Evolutionary conservation across 768 basidiomycete genomes (phyloP).

Genomic region (Asterophora parasitica): DNA sequence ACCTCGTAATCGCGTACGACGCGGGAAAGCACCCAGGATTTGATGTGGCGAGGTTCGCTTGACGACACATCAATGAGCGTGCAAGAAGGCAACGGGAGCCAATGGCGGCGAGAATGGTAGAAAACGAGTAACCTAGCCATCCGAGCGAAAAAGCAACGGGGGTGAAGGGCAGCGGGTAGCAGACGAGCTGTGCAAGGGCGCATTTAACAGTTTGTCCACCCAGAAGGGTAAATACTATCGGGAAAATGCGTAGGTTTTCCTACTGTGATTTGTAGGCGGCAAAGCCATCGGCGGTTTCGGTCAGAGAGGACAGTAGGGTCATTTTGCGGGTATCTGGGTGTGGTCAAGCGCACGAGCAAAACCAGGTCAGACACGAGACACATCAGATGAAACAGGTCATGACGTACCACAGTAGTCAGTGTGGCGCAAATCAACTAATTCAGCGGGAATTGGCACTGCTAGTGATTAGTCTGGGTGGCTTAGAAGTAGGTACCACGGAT

Average conservation of each 20-base stretch:
- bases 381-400: too few species aligned
- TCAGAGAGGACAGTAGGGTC: too few species aligned
- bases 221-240: neutral
- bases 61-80: neutral
- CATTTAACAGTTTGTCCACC: neutral
- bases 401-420: too few species aligned
- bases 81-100: neutral
- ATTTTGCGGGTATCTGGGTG: too few species aligned
- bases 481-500: too few species aligned
- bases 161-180: neutral
- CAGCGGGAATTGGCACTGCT: too few species aligned
- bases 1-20: neutral
- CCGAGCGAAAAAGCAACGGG: slow-evolving; percentile 1
- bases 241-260: neutral
- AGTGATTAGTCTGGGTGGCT: too few species aligned
- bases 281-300: too few species aligned
- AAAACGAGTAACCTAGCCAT: neutral
- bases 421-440: too few species aligned
- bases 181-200: neutral
- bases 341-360: too few species aligned
- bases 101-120: neutral
- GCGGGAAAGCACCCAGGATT: neutral
- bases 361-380: too few species aligned
- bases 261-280: neutral
- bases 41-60: neutral